Evolutionary conservation across 2,329 filamentous ascomycete species (phyloP).

Genomic region (Epichloe amarillans): DNA sequence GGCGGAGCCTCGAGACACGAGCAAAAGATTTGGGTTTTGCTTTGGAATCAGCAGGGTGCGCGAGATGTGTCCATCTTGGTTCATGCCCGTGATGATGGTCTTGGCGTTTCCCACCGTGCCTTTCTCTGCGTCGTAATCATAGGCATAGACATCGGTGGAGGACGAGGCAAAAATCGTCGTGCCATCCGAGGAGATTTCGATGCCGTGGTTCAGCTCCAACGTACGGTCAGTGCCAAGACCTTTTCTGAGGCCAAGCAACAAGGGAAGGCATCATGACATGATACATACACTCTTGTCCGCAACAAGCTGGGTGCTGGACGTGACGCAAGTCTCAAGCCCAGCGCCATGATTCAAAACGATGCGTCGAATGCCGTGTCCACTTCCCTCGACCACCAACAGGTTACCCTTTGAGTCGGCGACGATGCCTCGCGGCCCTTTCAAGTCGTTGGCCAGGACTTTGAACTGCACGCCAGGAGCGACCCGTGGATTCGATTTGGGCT

Average conservation of each 20-base stretch:
- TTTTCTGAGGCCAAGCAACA: background rate
- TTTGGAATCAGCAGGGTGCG: constrained; percentile 47
- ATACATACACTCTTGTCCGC: constrained; percentile 13
- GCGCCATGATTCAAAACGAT: constrained; percentile 19
- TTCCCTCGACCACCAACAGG: constrained; percentile 22
- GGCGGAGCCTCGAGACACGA: constrained; percentile 49
- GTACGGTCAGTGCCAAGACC: background rate
- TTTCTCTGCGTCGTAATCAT: constrained; percentile 40
- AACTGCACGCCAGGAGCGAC: constrained; percentile 14
- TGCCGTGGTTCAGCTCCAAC: constrained; percentile 34
- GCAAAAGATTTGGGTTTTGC: constrained; percentile 35
- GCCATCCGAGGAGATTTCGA: constrained; percentile 32
- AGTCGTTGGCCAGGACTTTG: constrained; percentile 15
- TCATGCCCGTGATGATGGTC: constrained; percentile 45
- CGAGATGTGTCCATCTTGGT: constrained; percentile 43
- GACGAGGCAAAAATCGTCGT: constrained; percentile 39
- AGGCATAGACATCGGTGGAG: constrained; percentile 38
- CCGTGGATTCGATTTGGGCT: constrained; percentile 7
- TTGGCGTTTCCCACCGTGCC: constrained; percentile 30
- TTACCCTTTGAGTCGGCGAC: constrained; percentile 23
- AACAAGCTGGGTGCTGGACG: constrained; percentile 16
- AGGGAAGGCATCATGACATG: too few species aligned
- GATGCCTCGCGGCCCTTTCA: constrained; percentile 18
- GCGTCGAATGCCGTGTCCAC: constrained; percentile 18
- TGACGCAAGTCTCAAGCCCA: constrained; percentile 16